Evolutionary conservation across 257 asterid genomes (phyloP), one percentile per base, ranked within the genome.

Genomic region (Petrea volubilis): DNA sequence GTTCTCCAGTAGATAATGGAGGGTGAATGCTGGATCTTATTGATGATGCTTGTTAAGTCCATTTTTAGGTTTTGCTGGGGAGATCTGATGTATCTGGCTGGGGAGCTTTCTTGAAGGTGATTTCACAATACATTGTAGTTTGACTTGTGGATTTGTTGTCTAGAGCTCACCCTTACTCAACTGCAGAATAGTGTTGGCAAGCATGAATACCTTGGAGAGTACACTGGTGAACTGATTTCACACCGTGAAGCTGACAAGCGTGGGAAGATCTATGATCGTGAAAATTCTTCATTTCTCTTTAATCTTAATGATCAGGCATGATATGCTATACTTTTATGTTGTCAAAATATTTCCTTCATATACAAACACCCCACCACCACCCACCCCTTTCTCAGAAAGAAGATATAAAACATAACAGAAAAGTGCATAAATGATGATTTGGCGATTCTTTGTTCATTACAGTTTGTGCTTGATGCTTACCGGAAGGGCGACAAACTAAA

Each of bases 231-330:
- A 80, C 73, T 95, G 43, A 90, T 92, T 74, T 88, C 99, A 24
- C 98, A 95, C 68, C 95, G 92, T 51, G 99, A 95, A 82, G 99
- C 99, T 80, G 99, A 95, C 80, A 95, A 95, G 88, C 99, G 98
- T 43, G 99, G 98, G 68, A 95, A 95, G 88, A 90, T 95, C 67
- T 95, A 92, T 64, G 99, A 95, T 67, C 98, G 95, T 27, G 96
- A 85, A 78, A 95, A 95, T 71, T 95, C 96, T 38, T 95, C 99
- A 4, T 92, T 92, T 81, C 92, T 95, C 44, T 95, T 92, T 60
- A 90, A 90, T 79, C 86, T 92, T 31, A 92, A 92, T 73, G 96
- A 88, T 75, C 93, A 92, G 99, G 98, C 79, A 85, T 20, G 87
- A 40, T 29, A 33, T 56, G 8, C 71, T n/a, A 41, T 28, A 27